These are phyloP conservation scores for Calonectria montana DNA, from an alignment of 2,329 filamentous ascomycete genomes.

Conservation along the genomic window DNA sequence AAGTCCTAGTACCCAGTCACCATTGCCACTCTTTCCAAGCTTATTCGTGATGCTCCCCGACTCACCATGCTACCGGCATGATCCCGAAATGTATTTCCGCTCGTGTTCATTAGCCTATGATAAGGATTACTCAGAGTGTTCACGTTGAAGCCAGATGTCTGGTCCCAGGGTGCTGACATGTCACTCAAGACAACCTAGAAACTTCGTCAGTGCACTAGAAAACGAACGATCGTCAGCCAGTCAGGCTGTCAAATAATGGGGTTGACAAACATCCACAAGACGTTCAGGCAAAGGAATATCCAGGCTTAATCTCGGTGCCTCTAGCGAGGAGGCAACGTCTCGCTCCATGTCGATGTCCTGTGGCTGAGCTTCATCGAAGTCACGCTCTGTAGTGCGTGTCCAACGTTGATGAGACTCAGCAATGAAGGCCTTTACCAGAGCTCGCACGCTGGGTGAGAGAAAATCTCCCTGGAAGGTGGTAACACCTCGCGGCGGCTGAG, in stretches of 20 bases:
- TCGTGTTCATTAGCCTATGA: slow-evolving; percentile 99
- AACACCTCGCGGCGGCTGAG: slow-evolving; percentile 90
- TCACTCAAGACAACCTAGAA: slow-evolving; percentile 88
- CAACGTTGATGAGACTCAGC: slow-evolving; percentile 60
- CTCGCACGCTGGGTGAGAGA: slow-evolving; percentile 78
- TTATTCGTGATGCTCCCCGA: neutral
- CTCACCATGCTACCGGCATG: slow-evolving; percentile 95
- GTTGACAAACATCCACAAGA: slow-evolving; percentile 74
- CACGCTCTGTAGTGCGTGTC: neutral
- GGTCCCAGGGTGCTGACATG: slow-evolving; percentile 98
- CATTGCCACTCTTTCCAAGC: neutral
- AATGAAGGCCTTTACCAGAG: slow-evolving; percentile 81
- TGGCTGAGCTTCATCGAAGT: slow-evolving; percentile 11
- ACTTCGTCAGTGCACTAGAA: slow-evolving; percentile 27
- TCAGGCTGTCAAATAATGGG: neutral
- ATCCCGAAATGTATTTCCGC: slow-evolving; percentile 85
- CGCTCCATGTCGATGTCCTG: slow-evolving; percentile 70
- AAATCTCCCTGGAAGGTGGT: slow-evolving; percentile 97
- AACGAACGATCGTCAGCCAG: neutral
- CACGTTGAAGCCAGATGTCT: slow-evolving; percentile 81
- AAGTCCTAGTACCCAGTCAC: slow-evolving; percentile 73
- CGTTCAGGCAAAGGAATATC: slow-evolving; percentile 47
- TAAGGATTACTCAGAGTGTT: slow-evolving; percentile 96
- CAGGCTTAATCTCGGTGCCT: neutral
- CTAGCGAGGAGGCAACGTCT: slow-evolving; percentile 36